Evolutionary conservation across 345 rosid genomes (phyloP).

Genomic region (Hypericum perforatum): DNA sequence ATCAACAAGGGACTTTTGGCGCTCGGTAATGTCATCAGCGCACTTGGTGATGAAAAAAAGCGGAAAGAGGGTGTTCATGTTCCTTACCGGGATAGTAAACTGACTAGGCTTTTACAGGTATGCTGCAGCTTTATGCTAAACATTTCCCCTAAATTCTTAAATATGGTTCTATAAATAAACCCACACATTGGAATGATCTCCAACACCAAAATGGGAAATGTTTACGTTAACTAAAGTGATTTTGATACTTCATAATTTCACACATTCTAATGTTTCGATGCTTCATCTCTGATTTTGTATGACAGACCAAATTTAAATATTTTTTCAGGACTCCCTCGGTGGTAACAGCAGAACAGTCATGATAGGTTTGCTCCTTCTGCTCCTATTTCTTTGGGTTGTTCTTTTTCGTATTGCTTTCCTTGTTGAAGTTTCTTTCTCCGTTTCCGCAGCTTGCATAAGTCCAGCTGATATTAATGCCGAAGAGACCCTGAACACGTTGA

Average conservation of each 20-base stretch:
- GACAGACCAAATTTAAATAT: slow-evolving; percentile 1
- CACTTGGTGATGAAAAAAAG: slow-evolving; percentile 96
- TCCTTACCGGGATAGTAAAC: slow-evolving; percentile 97
- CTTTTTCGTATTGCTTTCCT: neutral
- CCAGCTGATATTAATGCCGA: slow-evolving; percentile 99
- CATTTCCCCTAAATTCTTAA: too few relatives aligned
- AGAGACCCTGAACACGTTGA: slow-evolving; percentile 92
- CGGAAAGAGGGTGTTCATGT: slow-evolving; percentile 91
- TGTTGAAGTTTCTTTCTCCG: neutral
- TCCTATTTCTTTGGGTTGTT: neutral
- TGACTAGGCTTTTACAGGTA: slow-evolving; percentile 96
- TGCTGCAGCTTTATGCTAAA: neutral
- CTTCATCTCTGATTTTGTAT: too few relatives aligned
- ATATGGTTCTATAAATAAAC: too few relatives aligned
- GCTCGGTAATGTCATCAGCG: slow-evolving; percentile 97
- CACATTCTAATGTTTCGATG: too few relatives aligned
- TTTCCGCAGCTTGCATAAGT: slow-evolving; percentile 80
- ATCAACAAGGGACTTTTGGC: slow-evolving; percentile 97
- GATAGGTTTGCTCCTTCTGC: slow-evolving; percentile 54
- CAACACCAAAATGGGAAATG: too few relatives aligned
- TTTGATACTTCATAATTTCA: too few relatives aligned
- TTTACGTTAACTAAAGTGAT: too few relatives aligned
- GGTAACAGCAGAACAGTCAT: slow-evolving; percentile 98
- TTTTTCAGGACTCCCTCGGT: slow-evolving; percentile 93
- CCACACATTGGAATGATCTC: too few relatives aligned